Conservation (phyloP, 306 rosid genomes). For the Vigna trinervia region DNA sequence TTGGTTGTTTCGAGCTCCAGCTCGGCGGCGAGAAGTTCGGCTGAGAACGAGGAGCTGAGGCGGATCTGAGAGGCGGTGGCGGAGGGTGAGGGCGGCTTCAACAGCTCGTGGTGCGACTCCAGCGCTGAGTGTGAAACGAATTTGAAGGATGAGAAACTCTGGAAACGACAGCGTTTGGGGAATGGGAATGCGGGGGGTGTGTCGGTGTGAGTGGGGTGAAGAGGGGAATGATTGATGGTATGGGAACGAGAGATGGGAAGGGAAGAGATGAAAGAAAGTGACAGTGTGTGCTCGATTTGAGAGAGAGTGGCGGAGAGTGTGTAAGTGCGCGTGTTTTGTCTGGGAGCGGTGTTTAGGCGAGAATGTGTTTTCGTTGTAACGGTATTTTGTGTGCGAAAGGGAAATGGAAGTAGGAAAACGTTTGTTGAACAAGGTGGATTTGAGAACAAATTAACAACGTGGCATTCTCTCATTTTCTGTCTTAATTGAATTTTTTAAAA, state of each 20-base stretch:
- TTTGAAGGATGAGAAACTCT: not conserved
- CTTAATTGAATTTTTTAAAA: too few species aligned
- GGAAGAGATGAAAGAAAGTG: not conserved
- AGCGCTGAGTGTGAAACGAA: conserved; percentile 33
- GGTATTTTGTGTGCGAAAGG: not conserved
- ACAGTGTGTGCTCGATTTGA: not conserved
- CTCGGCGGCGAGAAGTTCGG: conserved; percentile 54
- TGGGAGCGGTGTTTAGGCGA: not conserved
- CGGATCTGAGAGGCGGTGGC: conserved; percentile 72
- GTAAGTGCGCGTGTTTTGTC: not conserved
- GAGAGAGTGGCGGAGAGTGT: not conserved
- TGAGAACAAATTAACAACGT: too few species aligned
- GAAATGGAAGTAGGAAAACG: not conserved
- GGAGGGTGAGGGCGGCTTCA: conserved; percentile 58
- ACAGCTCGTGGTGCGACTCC: conserved; percentile 63
- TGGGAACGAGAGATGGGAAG: not conserved
- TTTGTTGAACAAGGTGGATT: too few species aligned
- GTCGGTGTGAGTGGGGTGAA: not conserved
- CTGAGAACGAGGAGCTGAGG: conserved; percentile 70
- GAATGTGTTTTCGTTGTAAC: not conserved
- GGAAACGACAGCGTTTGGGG: not conserved
- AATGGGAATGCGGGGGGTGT: not conserved
- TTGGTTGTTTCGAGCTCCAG: conserved; percentile 56
- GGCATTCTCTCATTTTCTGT: too few species aligned
- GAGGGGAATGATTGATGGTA: not conserved